Evolutionary conservation across 768 basidiomycete genomes (phyloP).

Genomic region (Tephrocybe rancida): DNA sequence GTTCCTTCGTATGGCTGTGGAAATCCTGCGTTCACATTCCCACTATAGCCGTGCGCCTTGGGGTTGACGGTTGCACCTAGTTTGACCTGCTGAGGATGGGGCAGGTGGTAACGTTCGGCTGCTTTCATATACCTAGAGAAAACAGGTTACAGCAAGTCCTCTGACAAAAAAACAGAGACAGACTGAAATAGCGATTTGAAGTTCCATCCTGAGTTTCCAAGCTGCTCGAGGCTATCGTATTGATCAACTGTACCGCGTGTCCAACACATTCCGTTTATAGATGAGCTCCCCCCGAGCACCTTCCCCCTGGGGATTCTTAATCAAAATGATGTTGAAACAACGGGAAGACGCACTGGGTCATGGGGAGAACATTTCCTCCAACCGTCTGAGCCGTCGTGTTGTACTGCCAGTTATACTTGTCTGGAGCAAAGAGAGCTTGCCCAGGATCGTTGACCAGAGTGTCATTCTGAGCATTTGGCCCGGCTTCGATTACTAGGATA

Average conservation of each 20-base stretch:
- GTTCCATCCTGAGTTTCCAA: slow-evolving; percentile 23
- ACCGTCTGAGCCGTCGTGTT: slow-evolving; percentile 14
- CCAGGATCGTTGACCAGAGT: slow-evolving; percentile 15
- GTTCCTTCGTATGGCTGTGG: slow-evolving; percentile 18
- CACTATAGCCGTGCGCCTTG: slow-evolving; percentile 8
- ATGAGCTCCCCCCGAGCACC: slow-evolving; percentile 21
- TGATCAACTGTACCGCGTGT: slow-evolving; percentile 21
- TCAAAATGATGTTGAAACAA: neutral
- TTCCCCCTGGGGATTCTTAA: slow-evolving; percentile 9
- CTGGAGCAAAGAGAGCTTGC: neutral
- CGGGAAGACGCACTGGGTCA: slow-evolving; percentile 10
- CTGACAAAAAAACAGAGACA: neutral
- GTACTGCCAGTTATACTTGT: slow-evolving; percentile 11
- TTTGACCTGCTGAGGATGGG: slow-evolving; percentile 10
- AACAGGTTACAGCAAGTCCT: neutral
- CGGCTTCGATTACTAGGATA: slow-evolving; percentile 16
- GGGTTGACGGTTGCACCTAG: slow-evolving; percentile 13
- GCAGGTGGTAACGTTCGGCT: slow-evolving; percentile 13
- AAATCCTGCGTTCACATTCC: slow-evolving; percentile 16
- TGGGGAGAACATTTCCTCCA: slow-evolving; percentile 5
- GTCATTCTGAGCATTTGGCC: slow-evolving; percentile 17
- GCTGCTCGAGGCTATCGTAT: slow-evolving; percentile 18
- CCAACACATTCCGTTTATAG: slow-evolving; percentile 22
- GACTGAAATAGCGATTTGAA: slow-evolving; percentile 13
- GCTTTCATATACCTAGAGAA: slow-evolving; percentile 15